A percentile compares a stretch with the other conserved stretches of the same genome.
These are phyloP conservation scores for Nemophila menziesii DNA, from an alignment of 257 asterid species.

Conservation along the genomic window DNA sequence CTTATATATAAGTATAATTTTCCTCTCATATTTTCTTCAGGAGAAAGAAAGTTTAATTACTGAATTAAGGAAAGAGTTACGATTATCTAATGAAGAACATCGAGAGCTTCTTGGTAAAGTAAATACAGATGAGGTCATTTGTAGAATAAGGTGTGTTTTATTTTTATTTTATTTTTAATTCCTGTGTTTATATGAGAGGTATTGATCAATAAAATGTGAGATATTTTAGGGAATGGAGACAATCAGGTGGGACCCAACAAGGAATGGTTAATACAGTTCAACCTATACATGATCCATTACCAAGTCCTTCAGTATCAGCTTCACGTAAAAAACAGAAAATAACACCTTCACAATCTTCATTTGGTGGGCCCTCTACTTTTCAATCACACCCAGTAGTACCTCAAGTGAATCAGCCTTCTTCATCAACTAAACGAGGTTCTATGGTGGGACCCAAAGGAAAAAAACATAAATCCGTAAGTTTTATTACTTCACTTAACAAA, in stretches of 20 bases:
- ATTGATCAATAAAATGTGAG: constrained; percentile 12
- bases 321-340: constrained; percentile 58
- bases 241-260: constrained; percentile 41
- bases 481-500: constrained; percentile 3
- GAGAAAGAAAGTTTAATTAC: constrained; percentile 73
- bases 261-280: constrained; percentile 38
- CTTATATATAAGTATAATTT: constrained; percentile 15
- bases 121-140: constrained; percentile 61
- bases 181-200: constrained; percentile 8
- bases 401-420: constrained; percentile 47
- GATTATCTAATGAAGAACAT: constrained; percentile 78
- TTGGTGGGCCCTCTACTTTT: constrained; percentile 54
- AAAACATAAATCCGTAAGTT: constrained; percentile 56
- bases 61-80: constrained; percentile 62
- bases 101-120: constrained; percentile 64
- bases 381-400: constrained; percentile 42
- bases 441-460: constrained; percentile 48
- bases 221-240: constrained; percentile 59
- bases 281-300: constrained; percentile 40
- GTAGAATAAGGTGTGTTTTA: constrained; percentile 48
- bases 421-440: constrained; percentile 57
- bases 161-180: constrained; percentile 2
- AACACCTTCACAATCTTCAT: constrained; percentile 38
- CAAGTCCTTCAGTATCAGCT: constrained; percentile 63
- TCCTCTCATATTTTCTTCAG: constrained; percentile 25